Conservation (phyloP, 2,329 filamentous ascomycete species). For the Ampelomyces quisqualis region DNA sequence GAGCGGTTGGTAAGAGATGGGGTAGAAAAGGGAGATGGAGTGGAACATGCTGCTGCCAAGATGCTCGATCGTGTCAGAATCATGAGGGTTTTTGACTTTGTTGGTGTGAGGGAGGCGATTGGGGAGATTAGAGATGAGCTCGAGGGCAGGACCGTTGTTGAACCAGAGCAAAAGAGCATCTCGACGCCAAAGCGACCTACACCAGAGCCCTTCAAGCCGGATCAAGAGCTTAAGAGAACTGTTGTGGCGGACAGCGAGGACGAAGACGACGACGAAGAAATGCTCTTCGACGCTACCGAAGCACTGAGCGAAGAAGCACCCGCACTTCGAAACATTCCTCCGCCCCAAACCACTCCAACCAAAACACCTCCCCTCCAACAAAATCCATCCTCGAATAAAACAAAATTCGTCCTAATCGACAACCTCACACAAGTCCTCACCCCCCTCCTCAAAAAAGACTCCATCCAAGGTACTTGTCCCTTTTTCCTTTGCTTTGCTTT, state of each 20-base stretch:
- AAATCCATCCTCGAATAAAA: neutral
- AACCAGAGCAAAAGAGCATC: conserved; percentile 9
- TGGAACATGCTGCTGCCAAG: conserved; percentile 35
- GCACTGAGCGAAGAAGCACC: conserved; percentile 1
- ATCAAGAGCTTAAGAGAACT: conserved; percentile 16
- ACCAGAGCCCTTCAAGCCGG: conserved; percentile 1
- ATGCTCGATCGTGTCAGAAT: conserved; percentile 50
- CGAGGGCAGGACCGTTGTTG: conserved; percentile 9
- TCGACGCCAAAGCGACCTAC: conserved; percentile 9
- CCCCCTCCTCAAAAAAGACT: conserved; percentile 43
- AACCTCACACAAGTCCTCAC: conserved; percentile 43
- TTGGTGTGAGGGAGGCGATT: conserved; percentile 51
- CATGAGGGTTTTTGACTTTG: conserved; percentile 54
- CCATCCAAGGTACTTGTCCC: conserved; percentile 34
- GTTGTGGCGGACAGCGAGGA: conserved; percentile 41
- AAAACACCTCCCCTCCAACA: neutral
- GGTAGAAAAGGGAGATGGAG: neutral
- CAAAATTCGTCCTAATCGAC: conserved; percentile 44
- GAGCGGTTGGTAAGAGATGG: conserved; percentile 16
- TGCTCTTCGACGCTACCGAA: conserved; percentile 38
- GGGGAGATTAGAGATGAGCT: conserved; percentile 47
- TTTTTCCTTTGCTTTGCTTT: conserved; percentile 18
- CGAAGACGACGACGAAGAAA: conserved; percentile 45
- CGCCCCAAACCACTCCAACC: neutral
- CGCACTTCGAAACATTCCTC: neutral